Base-by-base conservation (phyloP, 1,139 yeast genomes). In the Magnusiomyces paraingens region DNA sequence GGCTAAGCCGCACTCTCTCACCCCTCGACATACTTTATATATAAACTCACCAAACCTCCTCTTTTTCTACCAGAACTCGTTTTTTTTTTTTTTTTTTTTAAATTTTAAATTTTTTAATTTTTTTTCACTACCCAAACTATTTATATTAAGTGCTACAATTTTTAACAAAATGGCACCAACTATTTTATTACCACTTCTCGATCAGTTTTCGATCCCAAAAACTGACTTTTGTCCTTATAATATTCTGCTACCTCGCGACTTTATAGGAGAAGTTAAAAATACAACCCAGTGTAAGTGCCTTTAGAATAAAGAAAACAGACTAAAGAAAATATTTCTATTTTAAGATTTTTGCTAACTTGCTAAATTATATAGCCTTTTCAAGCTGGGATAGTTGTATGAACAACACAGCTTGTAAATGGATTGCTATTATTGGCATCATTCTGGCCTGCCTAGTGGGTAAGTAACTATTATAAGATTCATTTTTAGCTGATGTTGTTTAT, bases 331-430 rank as follows among this genome's bases (percentile, higher is more conserved):
- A n/a, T n/a, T n/a, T n/a, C n/a, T n/a, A n/a, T n/a, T n/a, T n/a
- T n/a, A n/a, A n/a, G n/a, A n/a, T n/a, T 46, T 11, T 22, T 26
- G 11, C 17, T 26, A 26, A 26, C 32, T 8, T 26, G 32, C 8
- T 26, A 5, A 26, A 26, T 18, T n/a, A 6, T 35, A 17, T 48
- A 51, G 64, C 88, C 1, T 84, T 85, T 72, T 79, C 73, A 62
- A 64, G 70, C 48, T 87, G 95, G 94, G 81, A 84, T 64, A 79
- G 86, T 2, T 87, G 96, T 70, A 86, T 86, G 94, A 83, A 78
- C 63, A 84, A 86, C 67, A 80, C 72, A 42, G 75, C 83, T 42
- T 87, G 96, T 70, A 86, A 86, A 66, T 79, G 86, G 58, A 79
- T 84, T 18, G 91, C 87, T 10, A 86, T 87, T 50, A 85, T 86